phyloP scores from a whole-genome alignment of 371 early-diverging fungal species.

The Mortierella sp. region DNA sequence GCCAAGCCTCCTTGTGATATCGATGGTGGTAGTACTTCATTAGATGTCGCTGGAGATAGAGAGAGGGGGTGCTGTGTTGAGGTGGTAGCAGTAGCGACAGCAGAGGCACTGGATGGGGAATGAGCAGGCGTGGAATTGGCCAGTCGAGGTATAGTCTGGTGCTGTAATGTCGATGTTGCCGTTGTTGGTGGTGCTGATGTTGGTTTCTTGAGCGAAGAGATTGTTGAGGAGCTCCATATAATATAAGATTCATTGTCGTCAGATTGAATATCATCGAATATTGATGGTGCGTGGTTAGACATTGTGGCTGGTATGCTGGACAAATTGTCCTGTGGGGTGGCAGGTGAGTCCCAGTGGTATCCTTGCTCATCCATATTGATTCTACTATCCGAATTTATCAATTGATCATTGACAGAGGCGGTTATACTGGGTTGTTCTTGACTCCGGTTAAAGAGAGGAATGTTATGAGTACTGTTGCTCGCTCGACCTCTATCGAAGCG shows the following conservation, averaged over 20 bases:
- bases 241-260: slow-evolving; percentile 66
- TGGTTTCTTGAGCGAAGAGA: background rate
- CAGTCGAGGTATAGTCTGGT: background rate
- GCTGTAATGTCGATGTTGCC: background rate
- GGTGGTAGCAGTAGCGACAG: background rate
- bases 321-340: background rate
- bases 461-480: slow-evolving; percentile 9
- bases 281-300: slow-evolving; percentile 55
- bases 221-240: slow-evolving; percentile 59
- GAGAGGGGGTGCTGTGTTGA: background rate
- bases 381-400: background rate
- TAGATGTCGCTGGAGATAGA: background rate
- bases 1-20: slow-evolving; percentile 6
- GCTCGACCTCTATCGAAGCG: slow-evolving; percentile 31
- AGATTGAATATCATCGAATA: slow-evolving; percentile 65
- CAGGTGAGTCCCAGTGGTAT: slow-evolving; percentile 10
- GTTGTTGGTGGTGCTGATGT: background rate
- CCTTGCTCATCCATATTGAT: slow-evolving; percentile 3
- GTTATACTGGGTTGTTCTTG: background rate
- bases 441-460: background rate
- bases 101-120: background rate
- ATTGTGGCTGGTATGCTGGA: slow-evolving; percentile 6
- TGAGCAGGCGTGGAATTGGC: background rate
- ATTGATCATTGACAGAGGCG: background rate
- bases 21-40: background rate